Percentiles rank a stretch among this genome's conserved stretches.
Conservation (phyloP, 768 basidiomycete genomes). For the Xanthoconium purpureum region DNA sequence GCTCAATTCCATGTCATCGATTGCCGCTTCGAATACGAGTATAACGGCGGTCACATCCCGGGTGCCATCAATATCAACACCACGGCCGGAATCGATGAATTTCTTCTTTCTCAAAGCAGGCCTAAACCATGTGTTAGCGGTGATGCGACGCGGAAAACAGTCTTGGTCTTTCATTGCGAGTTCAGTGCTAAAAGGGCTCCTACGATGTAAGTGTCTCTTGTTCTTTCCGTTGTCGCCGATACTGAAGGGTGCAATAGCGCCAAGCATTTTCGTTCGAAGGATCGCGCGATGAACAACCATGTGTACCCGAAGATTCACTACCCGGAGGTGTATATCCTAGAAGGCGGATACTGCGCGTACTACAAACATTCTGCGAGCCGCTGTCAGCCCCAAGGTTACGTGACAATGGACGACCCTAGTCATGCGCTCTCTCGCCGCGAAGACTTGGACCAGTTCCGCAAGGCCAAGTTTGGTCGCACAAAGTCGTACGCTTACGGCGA, state of each 20-base stretch:
- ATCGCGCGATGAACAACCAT: constrained; percentile 85
- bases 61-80: constrained; percentile 92
- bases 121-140: constrained; percentile 74
- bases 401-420: constrained; percentile 92
- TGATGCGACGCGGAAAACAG: constrained; percentile 68
- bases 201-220: constrained; percentile 66
- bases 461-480: constrained; percentile 81
- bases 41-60: constrained; percentile 85
- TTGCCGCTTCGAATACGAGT: constrained; percentile 98
- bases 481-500: constrained; percentile 95
- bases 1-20: constrained; percentile 81
- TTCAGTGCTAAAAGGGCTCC: constrained; percentile 95
- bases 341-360: constrained; percentile 93
- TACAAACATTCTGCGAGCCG: constrained; percentile 63
- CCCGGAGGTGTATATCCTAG: constrained; percentile 94
- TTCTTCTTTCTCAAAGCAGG: constrained; percentile 63
- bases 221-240: not conserved
- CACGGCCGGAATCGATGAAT: constrained; percentile 72
- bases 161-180: constrained; percentile 97
- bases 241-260: constrained; percentile 52
- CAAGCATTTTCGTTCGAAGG: constrained; percentile 87
- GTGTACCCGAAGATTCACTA: constrained; percentile 91
- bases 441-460: constrained; percentile 90
- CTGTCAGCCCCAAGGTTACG: constrained; percentile 81
- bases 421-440: constrained; percentile 78